Conservation (phyloP, 192 early-diverging fungal genomes). For the Pecoramyces ruminantium region DNA sequence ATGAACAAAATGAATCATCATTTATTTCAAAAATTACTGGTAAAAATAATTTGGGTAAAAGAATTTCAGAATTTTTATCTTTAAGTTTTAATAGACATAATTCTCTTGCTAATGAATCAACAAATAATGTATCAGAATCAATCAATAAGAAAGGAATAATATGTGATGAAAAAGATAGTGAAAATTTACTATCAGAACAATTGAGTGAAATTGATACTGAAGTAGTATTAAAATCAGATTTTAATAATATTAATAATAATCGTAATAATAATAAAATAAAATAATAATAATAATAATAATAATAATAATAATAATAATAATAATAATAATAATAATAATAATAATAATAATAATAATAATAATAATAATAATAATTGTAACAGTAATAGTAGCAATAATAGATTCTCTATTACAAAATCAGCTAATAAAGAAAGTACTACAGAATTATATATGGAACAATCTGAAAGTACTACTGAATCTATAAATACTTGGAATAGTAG, state of each 20-base stretch:
- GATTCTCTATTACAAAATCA: neutral
- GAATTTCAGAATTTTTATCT: neutral
- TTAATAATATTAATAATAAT: neutral
- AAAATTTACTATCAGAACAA: neutral
- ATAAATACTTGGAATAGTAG: neutral
- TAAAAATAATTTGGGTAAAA: neutral
- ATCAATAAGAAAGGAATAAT: neutral
- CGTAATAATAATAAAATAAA: too few relatives aligned
- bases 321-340: too few relatives aligned
- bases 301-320: too few relatives aligned
- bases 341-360: too few relatives aligned
- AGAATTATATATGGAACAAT: neutral
- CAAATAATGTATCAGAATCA: neutral
- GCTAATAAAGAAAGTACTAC: neutral
- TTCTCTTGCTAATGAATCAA: neutral
- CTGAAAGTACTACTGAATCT: neutral
- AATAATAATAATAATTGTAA: too few relatives aligned
- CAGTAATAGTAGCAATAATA: too few relatives aligned
- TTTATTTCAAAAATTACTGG: neutral
- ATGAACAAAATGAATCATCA: too few relatives aligned
- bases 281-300: too few relatives aligned
- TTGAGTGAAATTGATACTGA: neutral
- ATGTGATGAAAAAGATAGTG: neutral
- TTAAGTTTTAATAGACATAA: neutral
- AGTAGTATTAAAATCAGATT: neutral